Evolutionary conservation across 495 filamentous ascomycete species (phyloP), one percentile per base, ranked within the genome.

Genomic region (Aspergillus nanangensis): DNA sequence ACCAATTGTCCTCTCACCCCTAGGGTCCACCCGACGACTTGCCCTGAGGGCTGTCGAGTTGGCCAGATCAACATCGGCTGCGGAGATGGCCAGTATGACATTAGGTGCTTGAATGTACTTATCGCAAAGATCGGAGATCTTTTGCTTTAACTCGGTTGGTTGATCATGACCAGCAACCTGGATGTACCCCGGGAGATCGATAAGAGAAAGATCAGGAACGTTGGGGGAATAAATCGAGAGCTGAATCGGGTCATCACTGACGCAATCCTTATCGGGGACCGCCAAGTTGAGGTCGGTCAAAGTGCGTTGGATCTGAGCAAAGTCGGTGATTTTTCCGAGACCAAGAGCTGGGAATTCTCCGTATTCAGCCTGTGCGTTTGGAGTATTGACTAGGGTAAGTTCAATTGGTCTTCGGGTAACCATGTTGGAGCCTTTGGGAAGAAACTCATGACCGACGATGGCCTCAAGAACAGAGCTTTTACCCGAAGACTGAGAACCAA

Each of bases 391-490:
- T 7, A 99, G 77, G 0, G 93, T 99, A 35, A 99, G 80, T 62
- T 99, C 93, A 56, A 99, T 99, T 1, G 93, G 93, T 46, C 93
- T 79, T 11, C 93, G 79, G 7, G 93, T 99, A 45, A 99, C 91
- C 93, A 99, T 99, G 60, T 99, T 99, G 13, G 82, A 86, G 15
- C 93, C 93, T 63, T 99, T 99, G 24, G 93, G 93, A 31, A 99
- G 69, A 51, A 99, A 99, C 57, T 99, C 94, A 58, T 99, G 93
- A 27, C 93, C 93, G 19, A 99, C 93, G 50, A 99, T 94, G 38
- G 93, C 89, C 64, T 99, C 93, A 32, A 99, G 67, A 15, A 99
- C 93, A 8, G 94, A 97, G 60, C 91, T 96, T 66, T 99, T 99
- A 24, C 93, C 93, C 2, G 93, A 97, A 3, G 92, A 96, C 63